phyloP scores from a whole-genome alignment of 192 early-diverging fungal species.

The Umbelopsis vinacea region DNA sequence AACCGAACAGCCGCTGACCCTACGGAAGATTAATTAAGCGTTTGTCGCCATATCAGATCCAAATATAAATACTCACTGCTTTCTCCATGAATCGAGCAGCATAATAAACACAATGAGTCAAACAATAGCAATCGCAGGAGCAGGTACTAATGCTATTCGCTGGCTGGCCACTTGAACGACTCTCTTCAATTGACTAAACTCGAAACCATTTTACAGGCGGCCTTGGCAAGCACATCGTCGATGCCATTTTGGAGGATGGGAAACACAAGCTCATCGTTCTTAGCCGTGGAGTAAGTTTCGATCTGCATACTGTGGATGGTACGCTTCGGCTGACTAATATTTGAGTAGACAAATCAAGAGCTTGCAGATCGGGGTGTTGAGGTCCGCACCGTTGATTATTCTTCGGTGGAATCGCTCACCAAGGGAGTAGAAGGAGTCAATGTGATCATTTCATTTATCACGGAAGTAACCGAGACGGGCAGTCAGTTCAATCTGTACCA shows the following conservation, averaged over 20 bases:
- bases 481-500: not conserved
- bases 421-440: not conserved
- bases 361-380: slow-evolving; percentile 1
- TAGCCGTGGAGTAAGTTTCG: slow-evolving; percentile 7
- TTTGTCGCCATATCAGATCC: no score
- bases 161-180: no score
- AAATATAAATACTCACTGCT: no score
- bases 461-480: not conserved
- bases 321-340: not conserved
- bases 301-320: not conserved
- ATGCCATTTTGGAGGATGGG: not conserved
- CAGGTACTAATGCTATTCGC: not conserved
- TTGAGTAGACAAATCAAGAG: not conserved
- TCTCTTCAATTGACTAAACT: not conserved
- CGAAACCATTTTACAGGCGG: not conserved
- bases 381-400: slow-evolving; percentile 8
- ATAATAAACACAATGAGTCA: not conserved
- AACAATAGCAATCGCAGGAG: slow-evolving; percentile 11
- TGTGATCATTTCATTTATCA: not conserved
- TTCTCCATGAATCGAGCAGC: no score
- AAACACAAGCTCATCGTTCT: slow-evolving; percentile 12
- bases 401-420: not conserved
- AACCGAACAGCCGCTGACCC: no score
- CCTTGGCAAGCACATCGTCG: slow-evolving; percentile 1
- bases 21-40: no score